Evolutionary conservation across 495 filamentous ascomycete genomes (phyloP).

Genomic region (Podospora conica): DNA sequence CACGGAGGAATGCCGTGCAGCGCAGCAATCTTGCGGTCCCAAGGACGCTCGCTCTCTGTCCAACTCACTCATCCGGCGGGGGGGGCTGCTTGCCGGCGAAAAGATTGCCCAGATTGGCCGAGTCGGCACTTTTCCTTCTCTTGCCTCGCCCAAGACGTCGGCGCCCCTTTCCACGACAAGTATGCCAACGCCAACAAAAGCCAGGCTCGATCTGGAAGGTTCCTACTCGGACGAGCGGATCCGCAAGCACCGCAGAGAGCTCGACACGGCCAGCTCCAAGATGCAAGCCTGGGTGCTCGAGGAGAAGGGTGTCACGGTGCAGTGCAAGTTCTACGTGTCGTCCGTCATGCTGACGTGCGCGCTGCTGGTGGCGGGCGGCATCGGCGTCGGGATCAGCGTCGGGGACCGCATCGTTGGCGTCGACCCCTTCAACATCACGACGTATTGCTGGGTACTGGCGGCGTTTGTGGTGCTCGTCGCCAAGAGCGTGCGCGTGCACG

Average conservation of each 20-base stretch:
- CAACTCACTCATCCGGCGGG: neutral
- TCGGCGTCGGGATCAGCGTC: conserved; percentile 20
- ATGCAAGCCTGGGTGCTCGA: neutral
- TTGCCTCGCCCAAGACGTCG: no score
- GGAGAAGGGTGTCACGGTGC: neutral
- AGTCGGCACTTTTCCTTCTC: no score
- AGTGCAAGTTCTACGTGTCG: neutral
- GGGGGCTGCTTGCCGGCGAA: neutral
- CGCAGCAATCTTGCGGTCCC: neutral
- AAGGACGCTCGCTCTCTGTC: neutral
- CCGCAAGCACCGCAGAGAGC: neutral
- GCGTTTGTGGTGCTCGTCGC: conserved; percentile 26
- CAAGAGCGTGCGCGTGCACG: conserved; percentile 27
- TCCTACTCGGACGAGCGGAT: neutral
- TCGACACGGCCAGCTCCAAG: neutral
- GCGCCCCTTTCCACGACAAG: no score
- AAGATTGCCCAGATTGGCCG: neutral
- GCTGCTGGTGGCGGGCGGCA: conserved; percentile 4
- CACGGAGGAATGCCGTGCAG: neutral
- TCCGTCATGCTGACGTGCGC: neutral
- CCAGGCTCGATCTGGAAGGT: no score
- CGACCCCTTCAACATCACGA: conserved; percentile 34
- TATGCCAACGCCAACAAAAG: no score
- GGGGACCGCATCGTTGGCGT: conserved; percentile 23
- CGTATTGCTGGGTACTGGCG: conserved; percentile 28